A percentile compares a stretch with the other conserved stretches of the same genome.
These are phyloP conservation scores for Penicillium capsulatum DNA, from an alignment of 2,329 filamentous ascomycete species.

Conservation along the genomic window DNA sequence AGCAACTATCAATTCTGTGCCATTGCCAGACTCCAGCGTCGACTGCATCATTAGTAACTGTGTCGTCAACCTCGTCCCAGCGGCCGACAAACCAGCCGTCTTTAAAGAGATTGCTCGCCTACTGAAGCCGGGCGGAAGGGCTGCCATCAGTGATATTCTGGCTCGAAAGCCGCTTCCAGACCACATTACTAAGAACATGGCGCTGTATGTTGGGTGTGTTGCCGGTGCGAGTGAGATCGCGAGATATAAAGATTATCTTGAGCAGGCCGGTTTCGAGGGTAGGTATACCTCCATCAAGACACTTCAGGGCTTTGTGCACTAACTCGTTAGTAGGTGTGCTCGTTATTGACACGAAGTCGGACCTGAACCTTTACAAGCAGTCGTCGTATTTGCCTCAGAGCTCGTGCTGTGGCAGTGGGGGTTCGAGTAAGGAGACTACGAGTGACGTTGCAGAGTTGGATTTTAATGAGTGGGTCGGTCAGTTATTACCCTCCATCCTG, in stretches of 20 bases:
- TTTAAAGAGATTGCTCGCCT: slow-evolving; percentile 58
- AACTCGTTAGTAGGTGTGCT: slow-evolving; percentile 34
- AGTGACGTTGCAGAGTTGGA: slow-evolving; percentile 33
- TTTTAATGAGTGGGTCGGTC: slow-evolving; percentile 52
- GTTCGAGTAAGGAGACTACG: slow-evolving; percentile 1
- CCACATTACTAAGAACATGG: slow-evolving; percentile 1
- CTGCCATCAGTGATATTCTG: slow-evolving; percentile 60
- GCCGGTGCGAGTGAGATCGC: slow-evolving; percentile 52
- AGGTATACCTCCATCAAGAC: slow-evolving; percentile 10
- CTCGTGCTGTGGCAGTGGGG: slow-evolving; percentile 15
- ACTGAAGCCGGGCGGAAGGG: slow-evolving; percentile 54
- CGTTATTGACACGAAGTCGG: slow-evolving; percentile 45
- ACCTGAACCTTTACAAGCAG: slow-evolving; percentile 48
- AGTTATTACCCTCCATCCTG: slow-evolving; percentile 21
- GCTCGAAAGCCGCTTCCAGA: slow-evolving; percentile 24
- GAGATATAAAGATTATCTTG: slow-evolving; percentile 53
- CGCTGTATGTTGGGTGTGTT: slow-evolving; percentile 59
- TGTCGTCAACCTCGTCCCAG: slow-evolving; percentile 57
- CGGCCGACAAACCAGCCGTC: slow-evolving; percentile 49
- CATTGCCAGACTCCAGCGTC: slow-evolving; percentile 41
- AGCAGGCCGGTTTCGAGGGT: slow-evolving; percentile 51
- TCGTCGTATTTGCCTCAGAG: slow-evolving; percentile 20
- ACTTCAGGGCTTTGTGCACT: slow-evolving; percentile 1
- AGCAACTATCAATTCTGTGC: slow-evolving; percentile 50
- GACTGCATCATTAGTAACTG: slow-evolving; percentile 62